Evolutionary conservation across 2,329 filamentous ascomycete genomes (phyloP), one percentile per base, ranked within the genome.

Genomic region (Fusarium sp.): DNA sequence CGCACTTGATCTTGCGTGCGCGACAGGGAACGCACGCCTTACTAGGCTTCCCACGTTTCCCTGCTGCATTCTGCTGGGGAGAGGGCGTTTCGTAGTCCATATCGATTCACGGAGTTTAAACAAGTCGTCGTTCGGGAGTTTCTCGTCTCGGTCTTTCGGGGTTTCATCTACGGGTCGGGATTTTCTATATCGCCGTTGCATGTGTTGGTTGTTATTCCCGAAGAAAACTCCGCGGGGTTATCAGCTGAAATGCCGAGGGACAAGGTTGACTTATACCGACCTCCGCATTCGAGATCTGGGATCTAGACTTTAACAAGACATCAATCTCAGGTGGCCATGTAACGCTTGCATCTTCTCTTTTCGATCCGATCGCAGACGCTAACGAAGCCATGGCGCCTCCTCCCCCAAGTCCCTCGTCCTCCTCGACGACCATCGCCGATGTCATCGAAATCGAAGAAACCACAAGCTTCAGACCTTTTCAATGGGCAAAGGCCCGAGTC

Each of bases 1-100:
- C 68, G 13, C 74, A 76, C 29, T 76, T 76, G 13, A 73, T 60
- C 50, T 76, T 76, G 31, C 74, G 74, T 7, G 62, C 27, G 27
- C 69, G 67, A 25, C 74, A 76, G 2, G 74, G 74, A 7, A 67
- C 61, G 11, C 74, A 76, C 0, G 74, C 69, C 27, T 76, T 76
- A 52, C 66, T 76, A 1, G 66, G 71, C 11, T 69, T 76, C 13
- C 18, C 62, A 1, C 36, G 16, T 29, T 22, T 27, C 16, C 47
- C 47, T 4, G 47, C 25, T 11, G 2, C 50, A 33, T 54, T 54
- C 7, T n/a, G 10, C 16, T 29, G 22, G 8, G 27, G 29, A 1
- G 42, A 25, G 2, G 14, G 20, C 7, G 20, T 16, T 16, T 25
- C 11, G 50, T 11, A 20, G 18, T 54, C 29, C 25, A 33, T 31